Conservation (phyloP, 23 red algal species). For the Chondrus crispus region DNA sequence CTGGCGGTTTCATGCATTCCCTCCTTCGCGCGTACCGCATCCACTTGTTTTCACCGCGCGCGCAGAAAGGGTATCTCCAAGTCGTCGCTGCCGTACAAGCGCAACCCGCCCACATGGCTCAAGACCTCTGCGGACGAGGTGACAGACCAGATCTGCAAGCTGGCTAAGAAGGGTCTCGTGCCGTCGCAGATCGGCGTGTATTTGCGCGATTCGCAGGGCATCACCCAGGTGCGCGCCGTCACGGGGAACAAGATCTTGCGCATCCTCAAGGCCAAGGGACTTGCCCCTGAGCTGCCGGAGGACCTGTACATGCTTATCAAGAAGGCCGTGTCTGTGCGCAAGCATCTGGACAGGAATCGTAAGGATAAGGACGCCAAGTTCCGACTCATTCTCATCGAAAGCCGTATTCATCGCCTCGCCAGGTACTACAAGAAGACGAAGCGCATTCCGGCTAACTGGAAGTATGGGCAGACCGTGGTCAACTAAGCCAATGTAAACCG, state of each 20-base stretch:
- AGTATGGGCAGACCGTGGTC: slow-evolving; percentile 78
- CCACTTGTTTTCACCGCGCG: background rate
- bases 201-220: slow-evolving; percentile 89
- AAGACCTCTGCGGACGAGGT: slow-evolving; percentile 80
- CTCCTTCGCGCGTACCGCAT: background rate
- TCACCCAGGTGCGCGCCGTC: slow-evolving; percentile 79
- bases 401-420: slow-evolving; percentile 91
- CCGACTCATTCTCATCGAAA: slow-evolving; percentile 91
- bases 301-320: slow-evolving; percentile 98
- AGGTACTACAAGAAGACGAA: slow-evolving; percentile 88
- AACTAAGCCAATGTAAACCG: slow-evolving; percentile 26
- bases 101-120: slow-evolving; percentile 87
- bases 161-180: slow-evolving; percentile 82
- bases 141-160: slow-evolving; percentile 86
- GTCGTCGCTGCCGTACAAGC: slow-evolving; percentile 83
- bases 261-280: slow-evolving; percentile 76
- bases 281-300: slow-evolving; percentile 90
- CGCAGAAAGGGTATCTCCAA: slow-evolving; percentile 86
- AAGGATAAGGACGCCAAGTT: slow-evolving; percentile 99
- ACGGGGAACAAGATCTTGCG: slow-evolving; percentile 95
- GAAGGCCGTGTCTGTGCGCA: slow-evolving; percentile 90
- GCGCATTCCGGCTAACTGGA: slow-evolving; percentile 91
- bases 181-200: slow-evolving; percentile 95
- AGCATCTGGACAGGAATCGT: slow-evolving; percentile 93
- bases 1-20: background rate